phyloP scores from a whole-genome alignment of 148 eudicot species.

The Agrostemma githago region DNA sequence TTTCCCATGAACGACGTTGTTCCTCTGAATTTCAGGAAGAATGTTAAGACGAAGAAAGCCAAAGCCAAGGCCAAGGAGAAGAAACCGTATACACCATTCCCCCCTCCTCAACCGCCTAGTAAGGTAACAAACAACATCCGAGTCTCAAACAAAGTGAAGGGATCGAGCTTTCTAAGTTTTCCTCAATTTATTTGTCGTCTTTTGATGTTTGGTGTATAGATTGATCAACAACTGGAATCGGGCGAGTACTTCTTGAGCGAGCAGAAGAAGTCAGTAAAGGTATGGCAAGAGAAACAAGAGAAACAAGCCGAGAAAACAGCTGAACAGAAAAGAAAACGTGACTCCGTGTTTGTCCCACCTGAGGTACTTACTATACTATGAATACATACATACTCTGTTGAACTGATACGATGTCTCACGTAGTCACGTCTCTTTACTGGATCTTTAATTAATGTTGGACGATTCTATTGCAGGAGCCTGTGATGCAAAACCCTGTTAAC shows the following conservation, averaged over 20 bases:
- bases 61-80: conserved; percentile 72
- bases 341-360: conserved; percentile 76
- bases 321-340: conserved; percentile 68
- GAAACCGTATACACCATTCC: conserved; percentile 91
- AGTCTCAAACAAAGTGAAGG: neutral
- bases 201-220: conserved; percentile 31
- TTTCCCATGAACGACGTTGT: too few relatives aligned
- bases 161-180: too few relatives aligned
- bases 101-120: conserved; percentile 88
- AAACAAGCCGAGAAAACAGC: conserved; percentile 76
- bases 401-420: too few relatives aligned
- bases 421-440: too few relatives aligned
- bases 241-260: conserved; percentile 90
- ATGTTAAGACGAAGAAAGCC: conserved; percentile 88
- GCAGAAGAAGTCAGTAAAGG: conserved; percentile 67
- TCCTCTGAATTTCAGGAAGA: conserved; percentile 59
- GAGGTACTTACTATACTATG: conserved; percentile 40
- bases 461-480: conserved; percentile 42
- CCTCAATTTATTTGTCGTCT: neutral
- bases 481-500: conserved; percentile 25
- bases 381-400: too few relatives aligned
- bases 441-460: neutral
- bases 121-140: conserved; percentile 42
- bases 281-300: conserved; percentile 77
- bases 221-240: conserved; percentile 74